Conservation (phyloP, 2,329 filamentous ascomycete genomes). For the Eutypa lata region DNA sequence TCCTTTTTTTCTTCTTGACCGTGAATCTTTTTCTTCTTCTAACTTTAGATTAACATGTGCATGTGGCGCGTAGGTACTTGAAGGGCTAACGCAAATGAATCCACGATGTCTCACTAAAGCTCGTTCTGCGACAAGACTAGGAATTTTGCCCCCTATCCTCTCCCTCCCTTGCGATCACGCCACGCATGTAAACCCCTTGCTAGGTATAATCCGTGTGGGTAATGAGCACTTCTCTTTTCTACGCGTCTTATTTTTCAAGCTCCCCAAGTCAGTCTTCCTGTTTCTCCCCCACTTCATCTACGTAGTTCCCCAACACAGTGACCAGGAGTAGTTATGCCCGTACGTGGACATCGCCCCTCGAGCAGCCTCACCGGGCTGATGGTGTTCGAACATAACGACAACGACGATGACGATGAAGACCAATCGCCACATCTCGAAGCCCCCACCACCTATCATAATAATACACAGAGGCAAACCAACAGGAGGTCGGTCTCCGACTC, state of each 20-base stretch:
- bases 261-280: no score
- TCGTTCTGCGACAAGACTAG: slow-evolving; percentile 15
- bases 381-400: slow-evolving; percentile 13
- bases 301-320: slow-evolving; percentile 1
- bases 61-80: background rate
- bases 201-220: slow-evolving; percentile 5
- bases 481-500: background rate
- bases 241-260: no score
- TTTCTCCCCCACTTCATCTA: background rate
- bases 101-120: slow-evolving; percentile 13
- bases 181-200: slow-evolving; percentile 15
- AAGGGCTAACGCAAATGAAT: slow-evolving; percentile 3
- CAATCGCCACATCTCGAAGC: background rate
- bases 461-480: no score
- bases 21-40: background rate
- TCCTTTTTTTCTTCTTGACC: background rate
- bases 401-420: background rate
- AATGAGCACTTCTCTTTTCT: background rate
- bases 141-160: background rate
- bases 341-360: slow-evolving; percentile 15
- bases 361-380: slow-evolving; percentile 18
- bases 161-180: background rate
- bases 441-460: no score
- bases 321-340: slow-evolving; percentile 14
- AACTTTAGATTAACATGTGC: background rate